Percentiles rank a stretch among this genome's conserved stretches.
These are phyloP conservation scores for Umbelopsis ramanniana DNA, from an alignment of 192 early-diverging fungal genomes.

Conservation along the genomic window DNA sequence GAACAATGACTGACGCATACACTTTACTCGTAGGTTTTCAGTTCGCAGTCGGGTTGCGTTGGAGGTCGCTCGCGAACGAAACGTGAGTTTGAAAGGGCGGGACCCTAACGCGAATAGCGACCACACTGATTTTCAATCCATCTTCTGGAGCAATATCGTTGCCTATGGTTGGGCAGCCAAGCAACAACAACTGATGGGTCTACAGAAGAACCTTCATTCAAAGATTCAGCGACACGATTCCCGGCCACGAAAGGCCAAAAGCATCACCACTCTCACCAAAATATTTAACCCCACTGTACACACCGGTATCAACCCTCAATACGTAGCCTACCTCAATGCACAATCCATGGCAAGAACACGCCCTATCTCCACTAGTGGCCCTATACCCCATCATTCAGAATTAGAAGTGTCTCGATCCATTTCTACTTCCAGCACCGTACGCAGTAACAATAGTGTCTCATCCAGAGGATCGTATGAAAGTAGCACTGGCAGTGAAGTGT, in stretches of 20 bases:
- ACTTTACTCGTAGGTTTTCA: background rate
- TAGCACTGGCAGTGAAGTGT: conserved; percentile 11
- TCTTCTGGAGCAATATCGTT: conserved; percentile 44
- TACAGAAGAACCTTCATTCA: background rate
- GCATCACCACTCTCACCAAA: conserved; percentile 16
- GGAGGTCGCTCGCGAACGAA: conserved; percentile 9
- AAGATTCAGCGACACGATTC: conserved; percentile 6
- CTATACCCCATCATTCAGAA: conserved; percentile 18
- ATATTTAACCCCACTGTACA: conserved; percentile 14
- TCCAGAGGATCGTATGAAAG: conserved; percentile 10
- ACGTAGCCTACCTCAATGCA: conserved; percentile 17
- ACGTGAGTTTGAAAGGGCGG: conserved; percentile 9
- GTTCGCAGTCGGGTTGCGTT: conserved; percentile 4
- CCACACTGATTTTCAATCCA: conserved; percentile 38
- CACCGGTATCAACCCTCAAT: conserved; percentile 11
- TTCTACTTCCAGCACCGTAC: conserved; percentile 13
- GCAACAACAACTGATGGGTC: background rate
- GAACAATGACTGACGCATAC: too few relatives aligned
- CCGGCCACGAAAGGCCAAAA: conserved; percentile 11
- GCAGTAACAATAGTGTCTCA: conserved; percentile 10
- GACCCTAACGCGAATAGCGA: conserved; percentile 5
- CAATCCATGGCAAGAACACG: conserved; percentile 10
- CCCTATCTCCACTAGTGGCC: background rate
- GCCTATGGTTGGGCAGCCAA: conserved; percentile 11
- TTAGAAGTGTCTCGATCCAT: conserved; percentile 14